Percentiles rank a stretch among this genome's conserved stretches.
Evolutionary conservation across 192 early-diverging fungal genomes (phyloP).

Genomic region (Diversispora epigaea): DNA sequence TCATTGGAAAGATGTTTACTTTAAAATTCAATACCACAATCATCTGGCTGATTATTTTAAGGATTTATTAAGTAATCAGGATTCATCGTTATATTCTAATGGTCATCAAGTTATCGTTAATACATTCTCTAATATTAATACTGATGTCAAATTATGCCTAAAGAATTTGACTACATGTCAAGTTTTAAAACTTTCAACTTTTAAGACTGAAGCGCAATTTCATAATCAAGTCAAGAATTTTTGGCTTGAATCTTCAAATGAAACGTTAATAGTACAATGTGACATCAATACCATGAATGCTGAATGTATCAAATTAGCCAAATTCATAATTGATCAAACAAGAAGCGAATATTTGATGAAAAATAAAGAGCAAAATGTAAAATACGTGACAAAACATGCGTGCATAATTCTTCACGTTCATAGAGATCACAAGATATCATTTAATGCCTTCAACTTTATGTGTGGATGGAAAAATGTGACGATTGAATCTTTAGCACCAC

Average conservation of each 20-base stretch:
- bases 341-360: slow-evolving; percentile 25
- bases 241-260: slow-evolving; percentile 18
- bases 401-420: slow-evolving; percentile 33
- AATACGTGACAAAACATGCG: slow-evolving; percentile 17
- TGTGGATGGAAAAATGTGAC: slow-evolving; percentile 34
- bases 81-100: background rate
- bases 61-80: background rate
- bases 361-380: background rate
- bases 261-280: slow-evolving; percentile 33
- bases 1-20: slow-evolving; percentile 23
- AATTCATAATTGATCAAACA: slow-evolving; percentile 32
- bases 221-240: slow-evolving; percentile 27
- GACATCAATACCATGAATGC: slow-evolving; percentile 20
- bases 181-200: slow-evolving; percentile 29
- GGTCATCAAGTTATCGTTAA: slow-evolving; percentile 24
- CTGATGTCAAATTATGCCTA: slow-evolving; percentile 20
- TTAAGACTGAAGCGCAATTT: slow-evolving; percentile 31
- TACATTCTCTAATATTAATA: slow-evolving; percentile 36
- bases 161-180: background rate
- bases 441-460: slow-evolving; percentile 26
- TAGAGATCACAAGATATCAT: background rate
- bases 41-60: slow-evolving; percentile 20
- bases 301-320: slow-evolving; percentile 33
- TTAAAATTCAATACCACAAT: slow-evolving; percentile 11
- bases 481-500: slow-evolving; percentile 19